A percentile compares a stretch with the other conserved stretches of the same genome.
These are phyloP conservation scores for Clonostachys solani DNA, from an alignment of 2,329 filamentous ascomycete genomes.

Conservation along the genomic window DNA sequence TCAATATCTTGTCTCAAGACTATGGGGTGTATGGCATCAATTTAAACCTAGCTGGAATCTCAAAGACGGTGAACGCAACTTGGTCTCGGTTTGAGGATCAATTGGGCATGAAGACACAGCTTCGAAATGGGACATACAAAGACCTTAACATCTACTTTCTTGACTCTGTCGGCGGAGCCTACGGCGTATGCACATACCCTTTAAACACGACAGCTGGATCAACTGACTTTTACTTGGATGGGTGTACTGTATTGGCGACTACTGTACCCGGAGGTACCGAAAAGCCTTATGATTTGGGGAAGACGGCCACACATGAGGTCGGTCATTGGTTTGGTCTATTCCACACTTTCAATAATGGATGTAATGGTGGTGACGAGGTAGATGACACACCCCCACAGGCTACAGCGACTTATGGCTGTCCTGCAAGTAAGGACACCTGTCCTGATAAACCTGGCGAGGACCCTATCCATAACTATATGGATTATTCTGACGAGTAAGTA, in stretches of 20 bases:
- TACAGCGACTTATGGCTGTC: slow-evolving; percentile 26
- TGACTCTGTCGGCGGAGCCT: slow-evolving; percentile 18
- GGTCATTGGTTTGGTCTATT: slow-evolving; percentile 44
- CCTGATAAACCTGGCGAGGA: slow-evolving; percentile 21
- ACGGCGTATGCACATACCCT: slow-evolving; percentile 44
- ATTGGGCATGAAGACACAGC: slow-evolving; percentile 35
- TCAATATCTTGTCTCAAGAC: slow-evolving; percentile 14
- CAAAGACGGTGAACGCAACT: slow-evolving; percentile 19
- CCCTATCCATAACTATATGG: slow-evolving; percentile 33
- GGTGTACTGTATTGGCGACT: slow-evolving; percentile 29
- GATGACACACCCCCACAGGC: slow-evolving; percentile 32
- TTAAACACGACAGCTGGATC: slow-evolving; percentile 18
- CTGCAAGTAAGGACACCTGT: slow-evolving; percentile 26
- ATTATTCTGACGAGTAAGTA: slow-evolving; percentile 35
- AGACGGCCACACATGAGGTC: slow-evolving; percentile 32
- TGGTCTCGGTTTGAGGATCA: slow-evolving; percentile 21
- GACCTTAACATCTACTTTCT: slow-evolving; percentile 43
- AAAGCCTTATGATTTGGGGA: slow-evolving; percentile 17
- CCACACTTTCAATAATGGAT: slow-evolving; percentile 41
- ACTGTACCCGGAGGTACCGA: slow-evolving; percentile 27
- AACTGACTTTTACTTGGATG: slow-evolving; percentile 27
- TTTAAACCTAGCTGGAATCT: slow-evolving; percentile 18
- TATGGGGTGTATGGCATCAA: slow-evolving; percentile 10
- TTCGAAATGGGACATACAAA: slow-evolving; percentile 34
- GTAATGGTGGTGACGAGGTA: slow-evolving; percentile 29